phyloP scores from a whole-genome alignment of 305 asterid species.

The Lippia alba region DNA sequence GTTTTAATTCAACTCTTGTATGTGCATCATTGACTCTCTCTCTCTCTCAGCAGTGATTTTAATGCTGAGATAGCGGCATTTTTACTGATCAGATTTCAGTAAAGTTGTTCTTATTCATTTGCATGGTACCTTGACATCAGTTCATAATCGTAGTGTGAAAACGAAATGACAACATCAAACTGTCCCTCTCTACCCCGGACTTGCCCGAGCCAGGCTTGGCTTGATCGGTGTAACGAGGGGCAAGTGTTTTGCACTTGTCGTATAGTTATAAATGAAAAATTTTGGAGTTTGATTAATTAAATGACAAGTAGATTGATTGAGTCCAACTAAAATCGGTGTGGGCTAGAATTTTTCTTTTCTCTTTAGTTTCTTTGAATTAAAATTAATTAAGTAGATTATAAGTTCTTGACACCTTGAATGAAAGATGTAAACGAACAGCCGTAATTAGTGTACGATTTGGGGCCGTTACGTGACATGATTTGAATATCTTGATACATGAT shows the following conservation, averaged over 20 bases:
- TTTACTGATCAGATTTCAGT: constrained; percentile 22
- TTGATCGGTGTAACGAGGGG: too few species aligned
- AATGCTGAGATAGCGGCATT: constrained; percentile 10
- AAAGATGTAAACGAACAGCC: neutral
- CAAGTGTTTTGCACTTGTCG: too few species aligned
- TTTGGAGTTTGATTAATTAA: too few species aligned
- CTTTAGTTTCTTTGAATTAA: neutral
- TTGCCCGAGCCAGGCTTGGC: too few species aligned
- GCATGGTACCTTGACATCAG: constrained; percentile 33
- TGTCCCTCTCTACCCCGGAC: constrained; percentile 5
- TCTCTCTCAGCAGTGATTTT: constrained; percentile 27
- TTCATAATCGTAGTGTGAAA: constrained; percentile 21
- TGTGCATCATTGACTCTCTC: constrained; percentile 22
- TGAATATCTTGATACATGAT: neutral
- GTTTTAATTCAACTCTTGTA: too few species aligned
- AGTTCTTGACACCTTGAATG: neutral
- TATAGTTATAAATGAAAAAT: too few species aligned
- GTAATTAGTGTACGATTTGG: too few species aligned
- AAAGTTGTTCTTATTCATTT: constrained; percentile 22
- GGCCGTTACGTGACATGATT: neutral
- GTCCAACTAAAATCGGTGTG: too few species aligned
- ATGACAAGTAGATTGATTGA: too few species aligned
- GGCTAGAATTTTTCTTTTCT: too few species aligned
- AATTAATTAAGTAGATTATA: neutral
- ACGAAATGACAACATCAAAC: constrained; percentile 26